A percentile compares a stretch with the other conserved stretches of the same genome.
Conservation (phyloP, 2,329 filamentous ascomycete species). For the Spiromastix sp. region DNA sequence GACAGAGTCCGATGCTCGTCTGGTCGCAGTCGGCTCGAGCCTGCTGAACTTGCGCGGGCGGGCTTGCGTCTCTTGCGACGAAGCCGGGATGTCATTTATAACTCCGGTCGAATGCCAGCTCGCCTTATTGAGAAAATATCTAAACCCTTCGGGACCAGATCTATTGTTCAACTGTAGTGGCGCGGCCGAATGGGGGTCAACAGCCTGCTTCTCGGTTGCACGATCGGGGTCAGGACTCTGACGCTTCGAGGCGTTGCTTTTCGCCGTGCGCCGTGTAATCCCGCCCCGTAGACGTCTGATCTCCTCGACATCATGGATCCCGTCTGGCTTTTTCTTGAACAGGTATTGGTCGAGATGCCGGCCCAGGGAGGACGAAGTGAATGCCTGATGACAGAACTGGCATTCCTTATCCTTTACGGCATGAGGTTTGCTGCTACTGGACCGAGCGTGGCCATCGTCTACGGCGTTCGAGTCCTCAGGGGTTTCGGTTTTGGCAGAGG, state of each 20-base stretch:
- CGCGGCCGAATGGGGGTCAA: conserved; percentile 21
- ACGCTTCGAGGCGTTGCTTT: conserved; percentile 51
- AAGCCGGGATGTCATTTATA: conserved; percentile 58
- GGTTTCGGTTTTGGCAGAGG: conserved; percentile 5
- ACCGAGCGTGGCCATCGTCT: conserved; percentile 10
- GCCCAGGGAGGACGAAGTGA: conserved; percentile 87
- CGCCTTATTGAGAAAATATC: conserved; percentile 48
- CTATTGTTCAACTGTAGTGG: conserved; percentile 27
- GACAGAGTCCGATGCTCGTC: conserved; percentile 53
- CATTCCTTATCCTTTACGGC: conserved; percentile 77
- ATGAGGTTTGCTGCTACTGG: conserved; percentile 30
- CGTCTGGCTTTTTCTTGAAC: conserved; percentile 88
- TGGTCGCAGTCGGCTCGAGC: too few species aligned
- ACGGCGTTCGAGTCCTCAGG: conserved; percentile 6
- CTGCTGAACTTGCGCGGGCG: conserved; percentile 32
- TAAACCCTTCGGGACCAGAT: conserved; percentile 26
- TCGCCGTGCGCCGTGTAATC: conserved; percentile 77
- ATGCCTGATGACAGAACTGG: conserved; percentile 77
- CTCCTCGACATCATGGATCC: conserved; percentile 79
- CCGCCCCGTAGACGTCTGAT: conserved; percentile 73
- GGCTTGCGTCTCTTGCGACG: conserved; percentile 19
- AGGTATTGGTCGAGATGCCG: conserved; percentile 92
- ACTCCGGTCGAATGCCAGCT: conserved; percentile 70
- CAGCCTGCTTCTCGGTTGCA: conserved; percentile 28
- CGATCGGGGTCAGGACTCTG: conserved; percentile 52